These are phyloP conservation scores for Cadophora gregata DNA, from an alignment of 2,329 filamentous ascomycete species.

Conservation along the genomic window DNA sequence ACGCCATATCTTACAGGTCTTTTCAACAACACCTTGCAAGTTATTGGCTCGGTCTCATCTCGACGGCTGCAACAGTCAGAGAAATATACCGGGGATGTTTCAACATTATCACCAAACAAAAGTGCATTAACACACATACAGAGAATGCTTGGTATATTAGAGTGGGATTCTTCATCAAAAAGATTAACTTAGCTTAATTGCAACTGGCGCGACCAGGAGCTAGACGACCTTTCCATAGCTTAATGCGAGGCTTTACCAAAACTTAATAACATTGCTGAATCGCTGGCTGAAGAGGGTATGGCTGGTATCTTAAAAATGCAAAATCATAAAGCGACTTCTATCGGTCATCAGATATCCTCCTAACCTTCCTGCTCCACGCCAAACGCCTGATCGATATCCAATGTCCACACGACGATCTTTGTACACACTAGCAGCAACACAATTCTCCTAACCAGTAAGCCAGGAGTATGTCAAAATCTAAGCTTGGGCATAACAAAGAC, in stretches of 20 bases:
- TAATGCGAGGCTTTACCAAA: background rate
- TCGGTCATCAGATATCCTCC: background rate
- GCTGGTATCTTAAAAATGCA: slow-evolving; percentile 20
- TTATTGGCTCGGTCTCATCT: too few relatives aligned
- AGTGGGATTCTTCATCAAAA: background rate
- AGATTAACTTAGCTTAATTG: background rate
- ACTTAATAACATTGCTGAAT: slow-evolving; percentile 1
- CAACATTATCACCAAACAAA: background rate
- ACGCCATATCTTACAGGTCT: background rate
- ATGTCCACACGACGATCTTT: background rate
- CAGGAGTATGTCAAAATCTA: slow-evolving; percentile 65
- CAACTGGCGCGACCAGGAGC: background rate
- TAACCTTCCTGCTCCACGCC: background rate
- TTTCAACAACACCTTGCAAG: background rate
- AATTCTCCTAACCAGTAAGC: background rate
- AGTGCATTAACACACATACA: background rate
- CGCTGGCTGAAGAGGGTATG: slow-evolving; percentile 12
- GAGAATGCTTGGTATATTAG: background rate
- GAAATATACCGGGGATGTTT: background rate
- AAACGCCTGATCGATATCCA: slow-evolving; percentile 1
- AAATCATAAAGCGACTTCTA: background rate
- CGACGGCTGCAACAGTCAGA: too few relatives aligned
- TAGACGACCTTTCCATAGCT: background rate
- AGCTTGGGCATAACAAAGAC: slow-evolving; percentile 90
- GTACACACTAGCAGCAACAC: background rate